Conservation (phyloP, 2,329 filamentous ascomycete genomes). For the Macroventuria anomochaeta region DNA sequence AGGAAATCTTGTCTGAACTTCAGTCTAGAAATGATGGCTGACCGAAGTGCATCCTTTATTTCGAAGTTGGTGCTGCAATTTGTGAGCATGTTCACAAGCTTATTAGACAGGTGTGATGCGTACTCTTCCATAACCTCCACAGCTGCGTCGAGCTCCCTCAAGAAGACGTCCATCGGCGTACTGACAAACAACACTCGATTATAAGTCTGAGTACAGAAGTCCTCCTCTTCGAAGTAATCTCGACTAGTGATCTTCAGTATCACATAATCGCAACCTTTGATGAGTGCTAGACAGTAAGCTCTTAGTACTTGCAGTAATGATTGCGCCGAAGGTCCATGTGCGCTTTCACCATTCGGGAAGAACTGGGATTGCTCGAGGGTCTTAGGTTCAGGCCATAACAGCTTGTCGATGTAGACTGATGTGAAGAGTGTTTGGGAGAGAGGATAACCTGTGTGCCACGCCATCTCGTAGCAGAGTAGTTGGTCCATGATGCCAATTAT, state of each 20-base stretch:
- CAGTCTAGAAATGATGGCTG: slow-evolving; percentile 70
- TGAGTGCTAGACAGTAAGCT: slow-evolving; percentile 82
- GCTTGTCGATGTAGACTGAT: slow-evolving; percentile 84
- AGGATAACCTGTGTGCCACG: slow-evolving; percentile 96
- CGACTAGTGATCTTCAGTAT: slow-evolving; percentile 79
- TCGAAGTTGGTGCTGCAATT: slow-evolving; percentile 26
- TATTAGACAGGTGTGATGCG: slow-evolving; percentile 10
- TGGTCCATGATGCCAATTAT: slow-evolving; percentile 94
- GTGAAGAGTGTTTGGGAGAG: slow-evolving; percentile 94
- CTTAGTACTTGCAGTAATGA: slow-evolving; percentile 65
- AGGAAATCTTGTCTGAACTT: slow-evolving; percentile 71
- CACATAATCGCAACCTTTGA: slow-evolving; percentile 83
- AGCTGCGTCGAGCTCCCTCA: slow-evolving; percentile 43
- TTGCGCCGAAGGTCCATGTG: slow-evolving; percentile 23
- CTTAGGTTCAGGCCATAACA: slow-evolving; percentile 74
- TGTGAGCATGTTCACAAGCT: slow-evolving; percentile 17
- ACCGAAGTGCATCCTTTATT: slow-evolving; percentile 48
- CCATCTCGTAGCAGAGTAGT: slow-evolving; percentile 90
- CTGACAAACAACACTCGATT: slow-evolving; percentile 74
- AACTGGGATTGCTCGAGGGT: slow-evolving; percentile 68
- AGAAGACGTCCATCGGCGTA: slow-evolving; percentile 41
- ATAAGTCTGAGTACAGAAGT: slow-evolving; percentile 93
- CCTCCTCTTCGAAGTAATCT: slow-evolving; percentile 96
- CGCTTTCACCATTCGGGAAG: slow-evolving; percentile 54
- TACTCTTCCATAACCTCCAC: slow-evolving; percentile 42